A percentile compares a stretch with the other conserved stretches of the same genome.
phyloP scores from a whole-genome alignment of 306 rosid species.

The Dryas octopetala region DNA sequence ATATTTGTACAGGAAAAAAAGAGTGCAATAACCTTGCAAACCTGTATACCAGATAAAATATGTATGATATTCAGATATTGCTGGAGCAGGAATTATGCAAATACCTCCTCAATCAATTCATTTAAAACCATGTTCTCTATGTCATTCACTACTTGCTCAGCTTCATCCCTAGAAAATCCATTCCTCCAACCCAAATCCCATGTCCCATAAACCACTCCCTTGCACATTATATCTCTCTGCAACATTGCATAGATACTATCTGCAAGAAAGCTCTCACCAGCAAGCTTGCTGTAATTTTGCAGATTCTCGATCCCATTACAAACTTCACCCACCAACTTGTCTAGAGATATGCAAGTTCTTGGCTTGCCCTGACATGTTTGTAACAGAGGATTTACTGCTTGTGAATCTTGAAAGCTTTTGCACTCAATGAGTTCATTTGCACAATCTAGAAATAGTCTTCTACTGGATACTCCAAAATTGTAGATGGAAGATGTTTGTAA shows the following conservation, averaged over 20 bases:
- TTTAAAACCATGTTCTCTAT: slow-evolving; percentile 56
- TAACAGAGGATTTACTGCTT: slow-evolving; percentile 39
- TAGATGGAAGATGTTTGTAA: slow-evolving; percentile 29
- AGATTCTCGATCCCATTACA: slow-evolving; percentile 45
- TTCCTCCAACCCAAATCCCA: slow-evolving; percentile 82
- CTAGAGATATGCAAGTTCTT: slow-evolving; percentile 41
- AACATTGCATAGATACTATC: slow-evolving; percentile 57
- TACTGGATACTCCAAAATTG: slow-evolving; percentile 22
- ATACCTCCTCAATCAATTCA: slow-evolving; percentile 69
- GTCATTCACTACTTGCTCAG: slow-evolving; percentile 61
- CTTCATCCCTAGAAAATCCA: slow-evolving; percentile 65
- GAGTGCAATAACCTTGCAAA: slow-evolving; percentile 19
- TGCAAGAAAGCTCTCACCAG: slow-evolving; percentile 29
- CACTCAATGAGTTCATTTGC: slow-evolving; percentile 65
- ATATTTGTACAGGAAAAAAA: not conserved
- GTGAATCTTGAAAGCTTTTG: slow-evolving; percentile 44
- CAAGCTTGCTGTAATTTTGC: slow-evolving; percentile 38
- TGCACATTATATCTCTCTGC: slow-evolving; percentile 62
- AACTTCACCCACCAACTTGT: slow-evolving; percentile 60
- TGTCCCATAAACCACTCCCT: slow-evolving; percentile 56
- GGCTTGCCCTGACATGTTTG: slow-evolving; percentile 35
- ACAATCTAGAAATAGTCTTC: slow-evolving; percentile 52
- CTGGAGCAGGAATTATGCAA: slow-evolving; percentile 47
- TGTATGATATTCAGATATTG: not conserved
- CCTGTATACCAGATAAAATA: slow-evolving; percentile 19